Percentiles rank a stretch among this genome's conserved stretches.
Conservation (phyloP, 768 basidiomycete species). For the Boletus reticulatus region DNA sequence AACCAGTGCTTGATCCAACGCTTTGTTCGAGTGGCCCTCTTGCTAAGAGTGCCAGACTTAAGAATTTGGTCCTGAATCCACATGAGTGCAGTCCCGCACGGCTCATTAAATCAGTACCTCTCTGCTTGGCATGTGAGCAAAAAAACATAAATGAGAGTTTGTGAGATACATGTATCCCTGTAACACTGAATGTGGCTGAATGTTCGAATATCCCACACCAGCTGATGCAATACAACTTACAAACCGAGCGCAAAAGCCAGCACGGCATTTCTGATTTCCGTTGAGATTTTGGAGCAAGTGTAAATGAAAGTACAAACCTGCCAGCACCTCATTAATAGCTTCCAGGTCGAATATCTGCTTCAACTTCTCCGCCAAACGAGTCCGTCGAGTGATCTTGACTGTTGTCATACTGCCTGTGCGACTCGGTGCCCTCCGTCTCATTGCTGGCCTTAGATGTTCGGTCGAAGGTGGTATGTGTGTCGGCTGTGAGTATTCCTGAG, state of each 20-base stretch:
- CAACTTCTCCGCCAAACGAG: constrained; percentile 82
- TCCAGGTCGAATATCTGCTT: constrained; percentile 83
- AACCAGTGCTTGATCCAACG: constrained; percentile 97
- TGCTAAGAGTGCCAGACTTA: constrained; percentile 87
- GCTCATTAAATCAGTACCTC: constrained; percentile 53
- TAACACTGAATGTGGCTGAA: constrained; percentile 53
- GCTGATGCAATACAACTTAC: constrained; percentile 48
- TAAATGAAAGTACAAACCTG: constrained; percentile 48
- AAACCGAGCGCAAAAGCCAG: constrained; percentile 85
- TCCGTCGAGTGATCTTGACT: constrained; percentile 63
- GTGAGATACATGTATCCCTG: constrained; percentile 99
- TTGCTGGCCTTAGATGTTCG: constrained; percentile 16
- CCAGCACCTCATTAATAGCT: constrained; percentile 80
- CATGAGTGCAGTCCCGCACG: constrained; percentile 7
- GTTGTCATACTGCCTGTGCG: constrained; percentile 70
- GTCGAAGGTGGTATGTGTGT: constrained; percentile 1
- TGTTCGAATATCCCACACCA: not conserved
- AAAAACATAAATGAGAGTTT: constrained; percentile 92
- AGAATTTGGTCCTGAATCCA: constrained; percentile 76
- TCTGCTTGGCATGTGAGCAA: constrained; percentile 87
- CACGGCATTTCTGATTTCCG: constrained; percentile 77
- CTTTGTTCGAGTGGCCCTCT: constrained; percentile 86
- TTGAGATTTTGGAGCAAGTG: constrained; percentile 1
- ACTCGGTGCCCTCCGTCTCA: constrained; percentile 27
- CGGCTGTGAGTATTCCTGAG: constrained; percentile 10